These are phyloP conservation scores for Acanthochlamys bracteata DNA, from an alignment of 106 monocot genomes.

Conservation along the genomic window DNA sequence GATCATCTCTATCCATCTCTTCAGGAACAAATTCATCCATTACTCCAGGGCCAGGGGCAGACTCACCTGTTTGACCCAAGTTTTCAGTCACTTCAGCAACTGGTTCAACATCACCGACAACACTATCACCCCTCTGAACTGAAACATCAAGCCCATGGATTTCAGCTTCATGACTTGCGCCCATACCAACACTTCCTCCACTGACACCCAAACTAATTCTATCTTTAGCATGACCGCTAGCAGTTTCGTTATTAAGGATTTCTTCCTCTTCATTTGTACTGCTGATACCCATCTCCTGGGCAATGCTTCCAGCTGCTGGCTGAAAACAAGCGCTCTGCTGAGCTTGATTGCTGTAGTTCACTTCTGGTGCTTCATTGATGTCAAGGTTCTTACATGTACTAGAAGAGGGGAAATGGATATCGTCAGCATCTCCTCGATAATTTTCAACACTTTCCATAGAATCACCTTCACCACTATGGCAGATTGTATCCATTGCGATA, in stretches of 20 bases:
- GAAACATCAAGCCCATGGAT: slow-evolving; percentile 82
- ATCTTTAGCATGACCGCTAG: slow-evolving; percentile 60
- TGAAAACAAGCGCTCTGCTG: slow-evolving; percentile 73
- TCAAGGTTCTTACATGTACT: slow-evolving; percentile 35
- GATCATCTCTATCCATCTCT: slow-evolving; percentile 60
- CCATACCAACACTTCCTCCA: slow-evolving; percentile 96
- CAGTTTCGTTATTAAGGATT: slow-evolving; percentile 76
- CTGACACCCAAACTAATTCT: slow-evolving; percentile 88
- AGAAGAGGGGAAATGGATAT: slow-evolving; percentile 51
- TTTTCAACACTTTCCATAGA: slow-evolving; percentile 99
- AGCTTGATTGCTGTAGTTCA: slow-evolving; percentile 73
- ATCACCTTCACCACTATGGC: slow-evolving; percentile 45
- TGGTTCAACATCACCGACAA: slow-evolving; percentile 66
- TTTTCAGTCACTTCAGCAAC: slow-evolving; percentile 85
- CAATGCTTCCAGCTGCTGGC: slow-evolving; percentile 64
- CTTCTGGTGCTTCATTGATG: slow-evolving; percentile 55
- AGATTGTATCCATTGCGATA: slow-evolving; percentile 84
- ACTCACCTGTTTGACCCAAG: slow-evolving; percentile 87
- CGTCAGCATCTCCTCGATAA: slow-evolving; percentile 66
- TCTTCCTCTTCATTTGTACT: slow-evolving; percentile 92
- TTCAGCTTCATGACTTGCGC: slow-evolving; percentile 97
- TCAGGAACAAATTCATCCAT: slow-evolving; percentile 90
- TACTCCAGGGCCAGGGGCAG: slow-evolving; percentile 69
- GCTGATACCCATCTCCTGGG: slow-evolving; percentile 70
- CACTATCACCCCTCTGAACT: slow-evolving; percentile 48